Percentiles rank a stretch among this genome's conserved stretches.
These are phyloP conservation scores for Penicillium occitanis DNA, from an alignment of 2,329 filamentous ascomycete genomes.

Conservation along the genomic window DNA sequence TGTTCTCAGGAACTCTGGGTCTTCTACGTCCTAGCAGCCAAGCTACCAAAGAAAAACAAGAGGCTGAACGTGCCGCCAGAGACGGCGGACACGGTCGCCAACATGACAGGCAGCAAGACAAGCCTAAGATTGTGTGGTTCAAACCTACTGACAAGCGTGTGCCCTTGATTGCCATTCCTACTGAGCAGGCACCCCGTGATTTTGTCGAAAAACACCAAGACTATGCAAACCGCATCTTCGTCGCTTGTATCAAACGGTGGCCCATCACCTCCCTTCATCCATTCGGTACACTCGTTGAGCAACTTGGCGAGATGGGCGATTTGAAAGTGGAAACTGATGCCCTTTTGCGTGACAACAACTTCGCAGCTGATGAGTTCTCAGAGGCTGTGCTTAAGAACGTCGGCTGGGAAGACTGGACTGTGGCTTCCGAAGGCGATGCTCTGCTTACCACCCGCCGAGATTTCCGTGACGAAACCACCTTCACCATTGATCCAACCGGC, in stretches of 20 bases:
- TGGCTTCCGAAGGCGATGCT: slow-evolving; percentile 77
- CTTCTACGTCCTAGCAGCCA: slow-evolving; percentile 94
- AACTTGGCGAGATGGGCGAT: slow-evolving; percentile 95
- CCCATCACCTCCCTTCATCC: slow-evolving; percentile 99
- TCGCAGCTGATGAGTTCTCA: slow-evolving; percentile 94
- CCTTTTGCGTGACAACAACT: slow-evolving; percentile 96
- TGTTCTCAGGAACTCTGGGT: slow-evolving; percentile 97
- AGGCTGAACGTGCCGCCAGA: slow-evolving; percentile 88
- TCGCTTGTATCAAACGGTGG: slow-evolving; percentile 99
- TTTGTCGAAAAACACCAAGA: slow-evolving; percentile 99
- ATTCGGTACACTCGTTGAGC: slow-evolving; percentile 95
- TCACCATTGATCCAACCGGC: slow-evolving; percentile 89
- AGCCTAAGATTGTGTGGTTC: slow-evolving; percentile 99
- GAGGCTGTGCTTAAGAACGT: slow-evolving; percentile 94
- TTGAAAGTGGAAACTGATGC: slow-evolving; percentile 97
- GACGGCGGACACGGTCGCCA: slow-evolving; percentile 73
- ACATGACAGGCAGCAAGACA: slow-evolving; percentile 85
- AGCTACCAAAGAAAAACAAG: slow-evolving; percentile 98
- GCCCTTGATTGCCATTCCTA: slow-evolving; percentile 95
- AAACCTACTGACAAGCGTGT: slow-evolving; percentile 99
- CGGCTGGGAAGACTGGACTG: slow-evolving; percentile 85
- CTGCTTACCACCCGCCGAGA: slow-evolving; percentile 75
- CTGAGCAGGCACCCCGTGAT: slow-evolving; percentile 93
- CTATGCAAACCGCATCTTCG: slow-evolving; percentile 96
- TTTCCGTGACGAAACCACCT: slow-evolving; percentile 82